Evolutionary conservation across 331 rosid species (phyloP).

Genomic region (Quercus phellos): DNA sequence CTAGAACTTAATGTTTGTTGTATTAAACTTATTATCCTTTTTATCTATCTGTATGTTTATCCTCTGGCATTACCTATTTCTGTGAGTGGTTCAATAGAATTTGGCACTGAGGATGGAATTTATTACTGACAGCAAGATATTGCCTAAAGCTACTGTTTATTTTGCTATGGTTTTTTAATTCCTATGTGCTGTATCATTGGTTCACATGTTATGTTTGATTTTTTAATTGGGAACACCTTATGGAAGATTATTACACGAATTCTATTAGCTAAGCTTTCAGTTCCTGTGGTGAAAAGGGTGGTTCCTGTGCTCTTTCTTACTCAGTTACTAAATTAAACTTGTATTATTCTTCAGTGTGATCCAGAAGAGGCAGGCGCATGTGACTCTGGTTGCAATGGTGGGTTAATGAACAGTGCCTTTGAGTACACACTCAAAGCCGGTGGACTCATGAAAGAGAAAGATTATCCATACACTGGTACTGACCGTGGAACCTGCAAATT

Average conservation of each 20-base stretch:
- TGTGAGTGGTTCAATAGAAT: background rate
- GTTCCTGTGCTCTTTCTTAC: background rate
- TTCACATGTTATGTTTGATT: background rate
- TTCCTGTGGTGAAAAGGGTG: background rate
- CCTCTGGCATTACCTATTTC: background rate
- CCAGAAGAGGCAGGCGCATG: constrained; percentile 80
- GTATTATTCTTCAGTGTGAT: constrained; percentile 60
- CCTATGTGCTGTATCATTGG: background rate
- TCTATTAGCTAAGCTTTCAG: background rate
- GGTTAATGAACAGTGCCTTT: constrained; percentile 94
- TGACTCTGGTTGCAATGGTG: constrained; percentile 90
- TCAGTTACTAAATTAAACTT: background rate
- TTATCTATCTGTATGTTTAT: background rate
- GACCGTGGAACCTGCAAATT: constrained; percentile 78
- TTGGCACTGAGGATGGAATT: background rate
- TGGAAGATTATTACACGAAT: background rate
- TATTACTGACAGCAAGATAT: background rate
- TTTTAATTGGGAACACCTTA: background rate
- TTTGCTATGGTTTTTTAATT: no score
- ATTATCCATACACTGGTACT: constrained; percentile 77
- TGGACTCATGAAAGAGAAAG: constrained; percentile 82
- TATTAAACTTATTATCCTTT: background rate
- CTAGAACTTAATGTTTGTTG: background rate
- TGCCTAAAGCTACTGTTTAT: background rate
- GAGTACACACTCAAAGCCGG: constrained; percentile 88